These are phyloP conservation scores for Cordyceps tenuipes DNA, from an alignment of 2,329 filamentous ascomycete species.

Conservation along the genomic window DNA sequence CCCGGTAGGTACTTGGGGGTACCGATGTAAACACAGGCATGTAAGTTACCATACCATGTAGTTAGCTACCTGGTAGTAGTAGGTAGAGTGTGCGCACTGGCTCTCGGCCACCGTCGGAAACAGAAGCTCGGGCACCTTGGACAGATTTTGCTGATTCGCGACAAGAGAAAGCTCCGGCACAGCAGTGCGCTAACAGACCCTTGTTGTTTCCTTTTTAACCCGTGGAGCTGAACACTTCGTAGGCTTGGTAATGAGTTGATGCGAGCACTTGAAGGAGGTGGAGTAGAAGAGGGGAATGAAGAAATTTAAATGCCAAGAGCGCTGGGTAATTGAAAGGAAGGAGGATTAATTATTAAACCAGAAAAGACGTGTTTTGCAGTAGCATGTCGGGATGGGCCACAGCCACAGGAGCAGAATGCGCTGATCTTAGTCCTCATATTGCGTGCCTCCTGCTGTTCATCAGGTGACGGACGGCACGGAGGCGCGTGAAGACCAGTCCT, in stretches of 20 bases:
- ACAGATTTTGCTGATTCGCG: neutral
- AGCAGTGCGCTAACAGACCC: neutral
- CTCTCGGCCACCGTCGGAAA: constrained; percentile 5
- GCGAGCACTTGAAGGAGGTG: constrained; percentile 7
- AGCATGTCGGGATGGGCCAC: neutral
- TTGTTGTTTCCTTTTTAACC: constrained; percentile 5
- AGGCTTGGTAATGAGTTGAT: neutral
- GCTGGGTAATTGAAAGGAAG: neutral
- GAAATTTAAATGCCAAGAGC: neutral
- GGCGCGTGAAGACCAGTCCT: neutral
- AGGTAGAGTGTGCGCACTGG: neutral
- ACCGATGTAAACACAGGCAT: neutral
- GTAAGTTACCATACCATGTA: too few species aligned
- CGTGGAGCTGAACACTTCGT: neutral
- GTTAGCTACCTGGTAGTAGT: too few species aligned
- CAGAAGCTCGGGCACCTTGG: neutral
- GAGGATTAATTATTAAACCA: neutral
- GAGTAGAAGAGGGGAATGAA: neutral
- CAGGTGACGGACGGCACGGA: neutral
- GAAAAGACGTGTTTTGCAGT: neutral
- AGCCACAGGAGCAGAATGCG: neutral
- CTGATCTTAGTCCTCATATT: neutral
- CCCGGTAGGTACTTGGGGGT: too few species aligned
- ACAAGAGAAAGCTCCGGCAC: neutral
- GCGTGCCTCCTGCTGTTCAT: neutral